Evolutionary conservation across 2,329 filamentous ascomycete species (phyloP), one percentile per base, ranked within the genome.

Genomic region (Aspergillus sp.): DNA sequence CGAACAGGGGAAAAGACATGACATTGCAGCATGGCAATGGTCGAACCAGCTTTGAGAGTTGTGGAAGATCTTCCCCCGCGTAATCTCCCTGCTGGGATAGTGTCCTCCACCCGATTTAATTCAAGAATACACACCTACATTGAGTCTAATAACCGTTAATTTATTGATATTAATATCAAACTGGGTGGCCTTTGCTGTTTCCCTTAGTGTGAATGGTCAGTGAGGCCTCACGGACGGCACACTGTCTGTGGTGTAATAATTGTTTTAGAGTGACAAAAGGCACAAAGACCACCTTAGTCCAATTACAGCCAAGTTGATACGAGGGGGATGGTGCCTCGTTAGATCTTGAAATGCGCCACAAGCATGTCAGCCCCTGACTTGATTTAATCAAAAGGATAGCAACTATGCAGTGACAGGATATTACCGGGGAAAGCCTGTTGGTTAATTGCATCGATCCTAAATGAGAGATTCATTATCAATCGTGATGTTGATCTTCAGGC

Each of bases 31-130:
- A 25, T 55, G 44, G 44, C 23, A 21, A 30, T 23, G 49, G 49
- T 39, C 57, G 21, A 47, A 30, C 57, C 38, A 58, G 21, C 42
- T 17, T 52, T 19, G 32, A 25, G 25, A 53, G 41, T 30, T 32
- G 44, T 23, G 27, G 62, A 60, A 59, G 60, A 62, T 60, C 60
- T 58, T 62, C 55, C 62, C 62, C 62, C 60, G 64, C 63, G 61
- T 53, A 50, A 60, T 60, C 52, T 61, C 60, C 57, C n/a, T 47
- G 39, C 32, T 54, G 19, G 25, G 42, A 55, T 17, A 15, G 23
- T 41, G 53, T 55, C 53, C 53, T 55, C 53, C 53, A 47, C 41
- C 32, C 25, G 3, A 42, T 30, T 39, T 13, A 3, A 55, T 47
- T 32, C 10, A 19, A 7, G 7, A 19, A 32, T 2, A 27, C 15